phyloP scores from a whole-genome alignment of 768 basidiomycete genomes.

The Kondoa subrosea region DNA sequence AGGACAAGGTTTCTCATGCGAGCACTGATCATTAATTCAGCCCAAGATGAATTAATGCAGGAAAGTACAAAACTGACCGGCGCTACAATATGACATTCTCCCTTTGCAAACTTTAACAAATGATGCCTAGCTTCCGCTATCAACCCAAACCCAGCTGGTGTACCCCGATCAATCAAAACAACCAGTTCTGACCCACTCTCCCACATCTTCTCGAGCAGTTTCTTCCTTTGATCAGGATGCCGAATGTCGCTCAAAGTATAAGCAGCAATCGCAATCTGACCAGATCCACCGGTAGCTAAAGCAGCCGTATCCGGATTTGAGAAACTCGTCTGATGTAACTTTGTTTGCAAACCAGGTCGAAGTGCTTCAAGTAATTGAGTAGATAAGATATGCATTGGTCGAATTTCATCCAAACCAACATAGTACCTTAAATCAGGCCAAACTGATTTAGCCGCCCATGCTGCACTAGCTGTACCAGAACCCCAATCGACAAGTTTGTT shows the following conservation, averaged over 20 bases:
- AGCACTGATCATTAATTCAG: conserved; percentile 44
- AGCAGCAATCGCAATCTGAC: conserved; percentile 58
- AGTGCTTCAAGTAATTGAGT: conserved; percentile 22
- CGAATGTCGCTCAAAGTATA: conserved; percentile 66
- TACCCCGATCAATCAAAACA: conserved; percentile 73
- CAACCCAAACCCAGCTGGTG: conserved; percentile 53
- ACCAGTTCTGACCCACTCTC: conserved; percentile 71
- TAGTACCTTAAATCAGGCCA: conserved; percentile 38
- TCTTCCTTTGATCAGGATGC: conserved; percentile 45
- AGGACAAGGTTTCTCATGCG: conserved; percentile 75
- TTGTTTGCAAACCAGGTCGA: conserved; percentile 14
- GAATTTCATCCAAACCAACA: conserved; percentile 48
- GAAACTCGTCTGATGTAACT: conserved; percentile 17
- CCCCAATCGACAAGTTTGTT: conserved; percentile 62
- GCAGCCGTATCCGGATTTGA: background rate
- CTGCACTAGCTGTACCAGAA: conserved; percentile 58
- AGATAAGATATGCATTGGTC: conserved; percentile 25
- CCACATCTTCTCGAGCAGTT: conserved; percentile 71
- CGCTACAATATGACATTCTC: conserved; percentile 63
- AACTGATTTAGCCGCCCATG: conserved; percentile 56
- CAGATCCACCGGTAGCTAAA: conserved; percentile 21
- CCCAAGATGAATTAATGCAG: conserved; percentile 12
- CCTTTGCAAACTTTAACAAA: conserved; percentile 39
- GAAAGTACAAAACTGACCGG: conserved; percentile 43
- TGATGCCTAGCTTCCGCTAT: conserved; percentile 63